phyloP scores from a whole-genome alignment of 2,329 filamentous ascomycete genomes.

The Ilyonectria sp. region DNA sequence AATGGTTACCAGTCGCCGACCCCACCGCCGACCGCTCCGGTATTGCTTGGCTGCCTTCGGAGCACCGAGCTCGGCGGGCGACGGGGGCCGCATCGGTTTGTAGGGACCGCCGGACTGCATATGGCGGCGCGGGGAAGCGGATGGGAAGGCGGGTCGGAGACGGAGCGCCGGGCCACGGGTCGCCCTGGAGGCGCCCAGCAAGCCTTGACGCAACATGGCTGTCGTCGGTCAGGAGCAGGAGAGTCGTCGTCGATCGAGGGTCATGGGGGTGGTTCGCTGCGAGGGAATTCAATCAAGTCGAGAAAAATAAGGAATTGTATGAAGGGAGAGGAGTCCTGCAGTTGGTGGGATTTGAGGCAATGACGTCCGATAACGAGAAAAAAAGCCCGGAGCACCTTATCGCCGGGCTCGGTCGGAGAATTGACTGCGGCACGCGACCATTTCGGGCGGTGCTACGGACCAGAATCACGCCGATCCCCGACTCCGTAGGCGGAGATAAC shows the following conservation, averaged over 20 bases:
- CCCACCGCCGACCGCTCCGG: slow-evolving; percentile 79
- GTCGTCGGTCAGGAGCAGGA: slow-evolving; percentile 30
- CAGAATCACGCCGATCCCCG: slow-evolving; percentile 24
- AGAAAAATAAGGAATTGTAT: not conserved
- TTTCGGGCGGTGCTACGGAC: slow-evolving; percentile 5
- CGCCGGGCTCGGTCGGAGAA: slow-evolving; percentile 44
- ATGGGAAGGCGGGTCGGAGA: slow-evolving; percentile 63
- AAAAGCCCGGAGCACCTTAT: slow-evolving; percentile 41
- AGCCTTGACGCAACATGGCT: slow-evolving; percentile 50
- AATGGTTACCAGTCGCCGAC: slow-evolving; percentile 78
- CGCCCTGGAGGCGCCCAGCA: slow-evolving; percentile 43
- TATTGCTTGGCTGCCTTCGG: slow-evolving; percentile 81
- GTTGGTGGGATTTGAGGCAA: slow-evolving; percentile 31
- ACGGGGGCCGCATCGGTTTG: slow-evolving; percentile 80
- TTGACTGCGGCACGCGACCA: slow-evolving; percentile 32
- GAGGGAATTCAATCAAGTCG: not conserved
- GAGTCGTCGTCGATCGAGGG: slow-evolving; percentile 3
- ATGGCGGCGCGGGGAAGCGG: slow-evolving; percentile 54
- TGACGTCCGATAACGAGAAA: slow-evolving; percentile 46
- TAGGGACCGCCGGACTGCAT: slow-evolving; percentile 62
- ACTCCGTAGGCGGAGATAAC: not conserved
- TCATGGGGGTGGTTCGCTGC: slow-evolving; percentile 27
- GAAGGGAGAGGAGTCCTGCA: slow-evolving; percentile 6
- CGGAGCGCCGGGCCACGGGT: slow-evolving; percentile 42
- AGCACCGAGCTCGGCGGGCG: slow-evolving; percentile 83